Evolutionary conservation across 352 stramenopile species (phyloP).

Genomic region (Phytophthora foliorum): DNA sequence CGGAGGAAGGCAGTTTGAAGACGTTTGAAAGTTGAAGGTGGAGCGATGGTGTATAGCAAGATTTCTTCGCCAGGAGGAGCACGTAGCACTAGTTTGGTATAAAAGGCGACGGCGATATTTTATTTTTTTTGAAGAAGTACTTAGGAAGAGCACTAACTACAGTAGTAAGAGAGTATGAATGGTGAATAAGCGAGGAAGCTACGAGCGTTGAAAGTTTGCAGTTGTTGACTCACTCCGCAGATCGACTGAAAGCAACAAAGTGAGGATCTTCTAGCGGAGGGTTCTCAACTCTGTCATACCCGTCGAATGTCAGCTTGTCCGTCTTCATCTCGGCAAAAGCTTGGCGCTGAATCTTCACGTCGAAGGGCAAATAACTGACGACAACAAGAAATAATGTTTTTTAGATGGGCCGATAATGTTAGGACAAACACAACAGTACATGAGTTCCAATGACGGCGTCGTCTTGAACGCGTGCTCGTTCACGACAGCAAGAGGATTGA

Average conservation of each 20-base stretch:
- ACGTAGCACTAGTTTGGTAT: constrained; percentile 50
- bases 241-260: constrained; percentile 65
- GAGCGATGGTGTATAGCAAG: constrained; percentile 37
- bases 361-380: constrained; percentile 71
- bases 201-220: constrained; percentile 4
- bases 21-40: constrained; percentile 4
- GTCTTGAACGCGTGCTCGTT: constrained; percentile 77
- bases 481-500: constrained; percentile 79
- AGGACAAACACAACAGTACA: constrained; percentile 39
- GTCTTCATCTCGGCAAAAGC: constrained; percentile 81
- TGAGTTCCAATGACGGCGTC: constrained; percentile 67
- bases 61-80: constrained; percentile 34
- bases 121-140: constrained; percentile 42
- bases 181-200: constrained; percentile 40
- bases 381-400: constrained; percentile 7
- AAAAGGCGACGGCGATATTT: constrained; percentile 50
- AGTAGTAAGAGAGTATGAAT: constrained; percentile 49
- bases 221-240: not conserved
- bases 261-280: constrained; percentile 74
- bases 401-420: not conserved
- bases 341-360: constrained; percentile 80
- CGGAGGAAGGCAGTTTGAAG: constrained; percentile 30
- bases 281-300: constrained; percentile 56
- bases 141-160: constrained; percentile 45
- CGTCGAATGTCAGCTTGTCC: constrained; percentile 72